Percentiles rank a stretch among this genome's conserved stretches.
These are phyloP conservation scores for Fusarium paranaense DNA, from an alignment of 2,329 filamentous ascomycete genomes.

Conservation along the genomic window DNA sequence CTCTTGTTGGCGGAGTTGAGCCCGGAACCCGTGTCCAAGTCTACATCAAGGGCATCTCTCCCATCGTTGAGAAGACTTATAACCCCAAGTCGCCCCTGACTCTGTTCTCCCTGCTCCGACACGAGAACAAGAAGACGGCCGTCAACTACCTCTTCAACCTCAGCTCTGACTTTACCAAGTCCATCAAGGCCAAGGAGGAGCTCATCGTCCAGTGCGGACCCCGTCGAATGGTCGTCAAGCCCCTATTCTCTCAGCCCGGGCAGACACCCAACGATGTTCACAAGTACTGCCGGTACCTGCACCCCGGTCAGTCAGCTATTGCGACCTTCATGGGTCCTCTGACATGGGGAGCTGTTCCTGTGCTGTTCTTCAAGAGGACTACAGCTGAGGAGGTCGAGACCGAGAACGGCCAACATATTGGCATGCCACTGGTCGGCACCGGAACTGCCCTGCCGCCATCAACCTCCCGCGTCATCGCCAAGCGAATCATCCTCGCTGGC, in stretches of 20 bases:
- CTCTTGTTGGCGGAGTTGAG: slow-evolving; percentile 86
- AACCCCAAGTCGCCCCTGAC: slow-evolving; percentile 70
- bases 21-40: slow-evolving; percentile 87
- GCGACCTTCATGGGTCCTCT: slow-evolving; percentile 91
- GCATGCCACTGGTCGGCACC: slow-evolving; percentile 82
- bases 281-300: slow-evolving; percentile 93
- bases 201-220: slow-evolving; percentile 92
- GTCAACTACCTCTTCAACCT: slow-evolving; percentile 92
- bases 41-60: slow-evolving; percentile 70
- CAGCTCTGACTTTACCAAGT: slow-evolving; percentile 78
- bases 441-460: slow-evolving; percentile 86
- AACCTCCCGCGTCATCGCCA: slow-evolving; percentile 86
- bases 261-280: slow-evolving; percentile 96
- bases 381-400: slow-evolving; percentile 56
- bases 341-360: slow-evolving; percentile 92
- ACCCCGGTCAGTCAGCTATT: slow-evolving; percentile 89
- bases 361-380: slow-evolving; percentile 83
- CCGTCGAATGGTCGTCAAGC: slow-evolving; percentile 87
- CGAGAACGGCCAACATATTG: slow-evolving; percentile 57
- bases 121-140: slow-evolving; percentile 93
- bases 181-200: slow-evolving; percentile 92
- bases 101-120: slow-evolving; percentile 87
- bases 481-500: slow-evolving; percentile 92
- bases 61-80: slow-evolving; percentile 58
- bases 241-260: slow-evolving; percentile 89